Evolutionary conservation across 2,329 filamentous ascomycete genomes (phyloP).

Genomic region (Diaporthe amygdali): DNA sequence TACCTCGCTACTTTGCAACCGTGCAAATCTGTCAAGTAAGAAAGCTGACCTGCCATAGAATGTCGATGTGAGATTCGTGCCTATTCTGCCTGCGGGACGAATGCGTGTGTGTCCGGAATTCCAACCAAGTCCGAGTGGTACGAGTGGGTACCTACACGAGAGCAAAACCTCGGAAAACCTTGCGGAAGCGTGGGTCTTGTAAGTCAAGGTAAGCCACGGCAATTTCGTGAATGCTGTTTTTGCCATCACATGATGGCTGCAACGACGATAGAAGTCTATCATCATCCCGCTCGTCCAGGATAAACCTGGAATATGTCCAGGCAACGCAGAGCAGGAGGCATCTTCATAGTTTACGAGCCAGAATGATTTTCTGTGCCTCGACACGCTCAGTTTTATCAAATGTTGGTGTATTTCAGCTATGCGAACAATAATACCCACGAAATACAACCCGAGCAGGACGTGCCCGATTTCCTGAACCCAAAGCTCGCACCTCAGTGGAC

Average conservation of each 20-base stretch:
- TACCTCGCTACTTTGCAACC: neutral
- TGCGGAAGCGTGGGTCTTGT: neutral
- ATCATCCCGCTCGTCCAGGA: too few species aligned
- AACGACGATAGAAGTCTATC: neutral
- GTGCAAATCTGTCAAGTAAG: neutral
- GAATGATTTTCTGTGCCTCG: neutral
- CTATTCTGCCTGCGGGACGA: neutral
- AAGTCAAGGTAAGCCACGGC: neutral
- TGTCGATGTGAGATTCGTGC: neutral
- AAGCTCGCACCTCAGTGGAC: neutral
- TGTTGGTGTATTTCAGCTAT: slow-evolving; percentile 10
- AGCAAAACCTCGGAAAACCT: too few species aligned
- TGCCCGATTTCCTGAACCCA: slow-evolving; percentile 8
- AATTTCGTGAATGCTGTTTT: neutral
- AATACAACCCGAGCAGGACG: neutral
- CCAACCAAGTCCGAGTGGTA: too few species aligned
- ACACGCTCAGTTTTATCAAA: neutral
- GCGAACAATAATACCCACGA: slow-evolving; percentile 4
- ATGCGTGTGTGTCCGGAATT: too few species aligned
- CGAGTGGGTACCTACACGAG: too few species aligned
- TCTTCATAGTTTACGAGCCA: neutral
- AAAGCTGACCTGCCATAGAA: neutral
- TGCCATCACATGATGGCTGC: neutral
- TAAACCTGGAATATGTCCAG: too few species aligned
- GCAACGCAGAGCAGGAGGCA: neutral